Conservation (phyloP, 345 rosid genomes). For the Lumnitzera racemosa region DNA sequence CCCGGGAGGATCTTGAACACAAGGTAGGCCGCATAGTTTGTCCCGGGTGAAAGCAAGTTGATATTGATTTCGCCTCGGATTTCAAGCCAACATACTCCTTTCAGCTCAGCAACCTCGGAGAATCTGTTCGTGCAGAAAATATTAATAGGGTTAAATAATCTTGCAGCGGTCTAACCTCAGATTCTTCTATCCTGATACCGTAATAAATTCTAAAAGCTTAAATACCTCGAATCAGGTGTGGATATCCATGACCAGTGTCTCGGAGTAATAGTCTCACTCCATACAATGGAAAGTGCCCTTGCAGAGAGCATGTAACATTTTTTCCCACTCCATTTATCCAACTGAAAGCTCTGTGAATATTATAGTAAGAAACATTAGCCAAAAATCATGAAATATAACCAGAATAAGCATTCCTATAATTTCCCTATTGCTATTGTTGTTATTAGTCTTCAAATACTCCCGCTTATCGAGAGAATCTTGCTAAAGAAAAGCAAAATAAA, state of each 20-base stretch:
- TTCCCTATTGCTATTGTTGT: too few species aligned
- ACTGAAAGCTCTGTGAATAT: conserved; percentile 17
- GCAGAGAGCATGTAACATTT: conserved; percentile 24
- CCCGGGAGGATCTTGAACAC: conserved; percentile 15
- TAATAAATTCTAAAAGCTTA: too few species aligned
- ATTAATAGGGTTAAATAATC: too few species aligned
- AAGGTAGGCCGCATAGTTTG: conserved; percentile 20
- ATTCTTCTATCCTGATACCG: too few species aligned
- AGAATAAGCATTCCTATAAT: too few species aligned
- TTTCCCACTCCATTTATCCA: conserved; percentile 20
- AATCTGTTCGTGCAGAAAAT: conserved; percentile 13
- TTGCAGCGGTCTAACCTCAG: too few species aligned
- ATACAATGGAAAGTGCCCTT: conserved; percentile 20
- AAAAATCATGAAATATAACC: neutral
- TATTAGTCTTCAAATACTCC: too few species aligned
- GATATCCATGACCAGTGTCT: conserved; percentile 9
- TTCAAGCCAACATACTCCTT: conserved; percentile 20
- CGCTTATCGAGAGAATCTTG: too few species aligned
- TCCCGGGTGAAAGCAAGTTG: conserved; percentile 14
- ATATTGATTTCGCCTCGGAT: conserved; percentile 19
- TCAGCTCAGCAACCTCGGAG: conserved; percentile 21
- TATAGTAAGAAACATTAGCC: neutral
- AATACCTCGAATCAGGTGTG: too few species aligned
- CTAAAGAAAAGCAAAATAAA: too few species aligned
- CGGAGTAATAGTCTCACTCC: conserved; percentile 21